Evolutionary conservation across 257 asterid species (phyloP).

Genomic region (Solanum pinnatisectum): DNA sequence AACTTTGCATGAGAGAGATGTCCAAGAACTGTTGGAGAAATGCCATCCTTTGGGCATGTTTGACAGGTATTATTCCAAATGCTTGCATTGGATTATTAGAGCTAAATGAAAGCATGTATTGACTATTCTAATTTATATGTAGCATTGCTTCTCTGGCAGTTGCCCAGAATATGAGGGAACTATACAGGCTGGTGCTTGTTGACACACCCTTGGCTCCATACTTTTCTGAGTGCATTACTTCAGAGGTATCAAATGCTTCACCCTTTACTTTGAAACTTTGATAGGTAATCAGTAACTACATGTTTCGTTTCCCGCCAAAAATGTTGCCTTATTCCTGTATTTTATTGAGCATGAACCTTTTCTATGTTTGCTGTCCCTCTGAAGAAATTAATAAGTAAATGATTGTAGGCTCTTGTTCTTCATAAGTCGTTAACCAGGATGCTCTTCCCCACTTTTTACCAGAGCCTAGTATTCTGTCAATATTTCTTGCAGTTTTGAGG

Average conservation of each 20-base stretch:
- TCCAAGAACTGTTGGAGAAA: conserved; percentile 88
- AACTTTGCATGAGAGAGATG: conserved; percentile 93
- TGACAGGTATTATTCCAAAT: conserved; percentile 56
- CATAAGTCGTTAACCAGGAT: neutral
- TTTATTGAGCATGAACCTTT: neutral
- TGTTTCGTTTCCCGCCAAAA: neutral
- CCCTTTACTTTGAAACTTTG: neutral
- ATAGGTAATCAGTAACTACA: neutral
- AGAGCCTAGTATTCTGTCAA: neutral
- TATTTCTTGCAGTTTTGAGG: neutral
- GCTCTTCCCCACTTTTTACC: neutral
- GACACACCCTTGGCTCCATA: conserved; percentile 96
- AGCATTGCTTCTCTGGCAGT: conserved; percentile 89
- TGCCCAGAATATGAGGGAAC: conserved; percentile 95
- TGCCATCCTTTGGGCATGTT: conserved; percentile 97
- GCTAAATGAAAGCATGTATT: neutral
- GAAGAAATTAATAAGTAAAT: neutral
- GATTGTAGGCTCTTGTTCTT: neutral
- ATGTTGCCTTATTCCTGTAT: neutral
- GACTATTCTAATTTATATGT: neutral
- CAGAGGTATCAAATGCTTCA: conserved; percentile 50
- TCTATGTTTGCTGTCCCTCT: neutral
- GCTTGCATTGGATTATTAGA: neutral
- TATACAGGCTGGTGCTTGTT: conserved; percentile 86
- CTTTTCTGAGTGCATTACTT: conserved; percentile 88